Base-by-base conservation (phyloP, 495 filamentous ascomycete species). In the Parathielavia hyrcaniae region DNA sequence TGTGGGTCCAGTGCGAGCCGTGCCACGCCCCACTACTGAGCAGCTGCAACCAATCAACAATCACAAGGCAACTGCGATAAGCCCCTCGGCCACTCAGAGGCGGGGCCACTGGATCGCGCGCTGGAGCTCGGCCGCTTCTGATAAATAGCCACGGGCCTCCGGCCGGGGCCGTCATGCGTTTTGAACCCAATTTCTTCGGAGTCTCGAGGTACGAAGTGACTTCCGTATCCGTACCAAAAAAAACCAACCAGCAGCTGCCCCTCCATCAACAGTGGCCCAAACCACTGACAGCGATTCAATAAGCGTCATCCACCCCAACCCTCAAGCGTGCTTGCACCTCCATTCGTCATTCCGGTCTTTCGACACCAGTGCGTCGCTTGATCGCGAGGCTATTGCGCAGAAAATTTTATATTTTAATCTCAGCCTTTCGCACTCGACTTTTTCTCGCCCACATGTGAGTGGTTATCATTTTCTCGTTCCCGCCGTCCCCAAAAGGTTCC, bases 111-210 rank as follows among this genome's bases (percentile, higher is more conserved):
- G 40, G 58, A 22, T 47, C 49, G 48, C 52, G 50, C 58, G 34
- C 55, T 62, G 58, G 57, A 63, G 46, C 57, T 39, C 13, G 51
- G 64, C 53, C 61, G 63, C 59, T 64, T 65, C 53, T 70, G 61
- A 72, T 72, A 72, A 72, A 72, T 72, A 72, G 68, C 67, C 65
- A 65, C 63, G 61, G 55, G 61, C 68, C 69, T 62, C 70, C 70
- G 67, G 69, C 68, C 62, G 68, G 58, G 68, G 67, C 68, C 64
- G 67, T 70, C 64, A 67, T 65, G 63, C 63, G 64, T 72, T 69
- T 67, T 71, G 60, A 65, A 59, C 68, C 61, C 63, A 64, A 62
- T 69, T 60, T 57, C 67, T 66, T 64, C 58, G 59, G 63, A 65
- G 58, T 47, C 57, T 65, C 62, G 50, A 64, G 66, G 55, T 62